These are phyloP conservation scores for Anthostomella pinea DNA, from an alignment of 2,329 filamentous ascomycete genomes.

Conservation along the genomic window DNA sequence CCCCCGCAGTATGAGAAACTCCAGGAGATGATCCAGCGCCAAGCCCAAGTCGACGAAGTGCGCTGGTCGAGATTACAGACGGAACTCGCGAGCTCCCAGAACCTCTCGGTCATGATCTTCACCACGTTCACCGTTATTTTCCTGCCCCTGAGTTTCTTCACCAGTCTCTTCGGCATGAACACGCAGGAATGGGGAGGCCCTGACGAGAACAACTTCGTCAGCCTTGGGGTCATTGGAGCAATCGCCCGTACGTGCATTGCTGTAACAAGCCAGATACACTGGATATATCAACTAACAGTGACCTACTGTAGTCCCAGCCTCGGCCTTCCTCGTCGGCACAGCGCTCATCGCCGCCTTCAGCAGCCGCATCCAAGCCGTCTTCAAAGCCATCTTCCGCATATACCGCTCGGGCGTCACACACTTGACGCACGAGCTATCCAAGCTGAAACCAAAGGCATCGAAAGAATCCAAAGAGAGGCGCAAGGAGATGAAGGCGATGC, in stretches of 20 bases:
- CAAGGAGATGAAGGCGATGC: slow-evolving; percentile 12
- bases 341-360: slow-evolving; percentile 58
- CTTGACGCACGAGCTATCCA: slow-evolving; percentile 16
- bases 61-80: slow-evolving; percentile 61
- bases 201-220: slow-evolving; percentile 36
- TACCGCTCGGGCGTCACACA: slow-evolving; percentile 6
- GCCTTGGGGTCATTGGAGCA: slow-evolving; percentile 43
- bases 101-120: slow-evolving; percentile 63
- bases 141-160: slow-evolving; percentile 63
- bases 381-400: slow-evolving; percentile 25
- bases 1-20: slow-evolving; percentile 55
- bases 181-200: slow-evolving; percentile 56
- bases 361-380: slow-evolving; percentile 37
- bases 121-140: slow-evolving; percentile 63
- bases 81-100: slow-evolving; percentile 60
- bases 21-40: slow-evolving; percentile 64
- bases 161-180: slow-evolving; percentile 64
- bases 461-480: slow-evolving; percentile 24
- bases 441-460: slow-evolving; percentile 27
- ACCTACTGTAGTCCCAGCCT: slow-evolving; percentile 41
- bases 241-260: slow-evolving; percentile 41
- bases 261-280: too few relatives aligned
- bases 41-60: slow-evolving; percentile 65
- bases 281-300: slow-evolving; percentile 1
- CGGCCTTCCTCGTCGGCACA: slow-evolving; percentile 44